Evolutionary conservation across 1,284 basidiomycete genomes (phyloP), one percentile per base, ranked within the genome.

Genomic region (Sanguinoderma infundibulare): DNA sequence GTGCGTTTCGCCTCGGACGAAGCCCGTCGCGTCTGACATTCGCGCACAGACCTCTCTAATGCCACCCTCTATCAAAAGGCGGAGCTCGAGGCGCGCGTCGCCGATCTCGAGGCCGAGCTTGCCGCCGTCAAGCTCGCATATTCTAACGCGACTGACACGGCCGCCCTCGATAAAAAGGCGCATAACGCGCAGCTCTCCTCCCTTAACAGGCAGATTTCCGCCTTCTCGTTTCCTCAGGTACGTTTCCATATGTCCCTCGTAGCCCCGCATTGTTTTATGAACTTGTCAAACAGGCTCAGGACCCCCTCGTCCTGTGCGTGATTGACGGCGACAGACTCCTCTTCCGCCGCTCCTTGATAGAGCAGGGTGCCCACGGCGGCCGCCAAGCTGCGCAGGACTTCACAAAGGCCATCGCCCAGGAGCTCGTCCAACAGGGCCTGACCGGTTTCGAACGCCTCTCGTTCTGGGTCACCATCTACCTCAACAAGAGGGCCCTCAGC

Each of bases 401-500:
- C 61, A 89, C 88, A 20, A 83, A 86, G 71, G 78, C 77, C 15
- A 87, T 92, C 50, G 86, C 84, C 47, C 83, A 86, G 61, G 83
- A 88, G 74, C 78, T 92, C 57, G 78, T 84, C 57, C 77, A 77
- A 64, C 85, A 89, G 69, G 82, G 83, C 60, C 75, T 85, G 54
- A 83, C 84, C 56, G 77, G 81, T 55, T 82, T 83, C 63, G 83
- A 83, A 36, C 80, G 84, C 2, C 78, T 89, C 50, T 88, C 87
- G 17, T 86, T 91, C 72, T 91, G 89, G 87, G 84, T 90, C 57
- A 84, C 83, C 52, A 73, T 92, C 60, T 92, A 87, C 77, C 81
- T 86, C 74, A 89, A 87, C 77, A 87, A 84, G 73, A 71, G 75
- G 55, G 81, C 81, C 30, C 77, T 90, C 57, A 72, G 80, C 26